A percentile compares a stretch with the other conserved stretches of the same genome.
These are phyloP conservation scores for Didymosphaeria variabile DNA, from an alignment of 2,329 filamentous ascomycete species.

Conservation along the genomic window DNA sequence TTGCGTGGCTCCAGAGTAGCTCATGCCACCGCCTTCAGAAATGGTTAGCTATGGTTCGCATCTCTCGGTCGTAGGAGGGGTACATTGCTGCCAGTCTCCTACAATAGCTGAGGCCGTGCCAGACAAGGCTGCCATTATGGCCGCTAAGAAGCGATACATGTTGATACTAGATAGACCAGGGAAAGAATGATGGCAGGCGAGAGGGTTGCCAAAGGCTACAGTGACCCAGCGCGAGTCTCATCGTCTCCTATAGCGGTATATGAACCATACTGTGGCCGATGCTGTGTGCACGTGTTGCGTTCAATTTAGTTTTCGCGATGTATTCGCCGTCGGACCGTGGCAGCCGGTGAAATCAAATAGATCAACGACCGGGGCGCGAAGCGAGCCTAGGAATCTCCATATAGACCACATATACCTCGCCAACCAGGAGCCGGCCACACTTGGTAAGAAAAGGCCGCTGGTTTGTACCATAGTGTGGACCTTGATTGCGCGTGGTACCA, in stretches of 20 bases:
- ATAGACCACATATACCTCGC: constrained; percentile 4
- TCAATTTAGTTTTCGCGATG: constrained; percentile 24
- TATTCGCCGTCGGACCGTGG: constrained; percentile 41
- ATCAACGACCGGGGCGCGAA: constrained; percentile 29
- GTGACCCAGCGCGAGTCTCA: background rate
- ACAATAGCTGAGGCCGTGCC: constrained; percentile 36
- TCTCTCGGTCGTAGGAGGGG: background rate
- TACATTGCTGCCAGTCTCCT: constrained; percentile 48
- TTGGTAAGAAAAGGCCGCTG: constrained; percentile 20
- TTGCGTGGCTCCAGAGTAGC: constrained; percentile 35
- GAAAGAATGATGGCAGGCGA: constrained; percentile 1
- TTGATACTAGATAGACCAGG: constrained; percentile 7
- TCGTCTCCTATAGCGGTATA: background rate
- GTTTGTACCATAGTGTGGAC: background rate
- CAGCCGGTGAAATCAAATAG: constrained; percentile 35
- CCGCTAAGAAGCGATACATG: constrained; percentile 34
- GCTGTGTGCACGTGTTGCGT: constrained; percentile 30
- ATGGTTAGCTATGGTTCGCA: background rate
- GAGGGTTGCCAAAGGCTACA: background rate
- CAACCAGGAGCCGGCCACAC: background rate
- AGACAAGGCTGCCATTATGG: constrained; percentile 33
- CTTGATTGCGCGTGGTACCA: background rate
- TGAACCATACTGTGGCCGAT: constrained; percentile 16
- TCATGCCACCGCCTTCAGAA: constrained; percentile 39
- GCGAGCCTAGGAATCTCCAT: constrained; percentile 17